Percentiles rank a stretch among this genome's conserved stretches.
These are phyloP conservation scores for Nemania diffusa DNA, from an alignment of 2,329 filamentous ascomycete species.

Conservation along the genomic window DNA sequence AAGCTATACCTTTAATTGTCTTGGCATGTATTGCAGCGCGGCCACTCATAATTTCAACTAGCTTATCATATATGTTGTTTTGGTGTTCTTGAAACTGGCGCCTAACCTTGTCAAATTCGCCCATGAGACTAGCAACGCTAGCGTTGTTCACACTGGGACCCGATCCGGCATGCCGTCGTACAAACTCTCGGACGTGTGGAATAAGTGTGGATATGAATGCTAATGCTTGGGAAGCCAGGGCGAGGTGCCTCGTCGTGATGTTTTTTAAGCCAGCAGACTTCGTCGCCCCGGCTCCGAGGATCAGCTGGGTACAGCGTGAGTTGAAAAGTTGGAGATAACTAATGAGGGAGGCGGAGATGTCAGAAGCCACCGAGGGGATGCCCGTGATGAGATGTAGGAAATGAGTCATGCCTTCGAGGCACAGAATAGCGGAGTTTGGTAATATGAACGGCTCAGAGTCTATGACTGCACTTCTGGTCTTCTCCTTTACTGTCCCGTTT, in stretches of 20 bases:
- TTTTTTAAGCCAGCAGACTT: slow-evolving; percentile 90
- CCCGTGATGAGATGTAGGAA: slow-evolving; percentile 85
- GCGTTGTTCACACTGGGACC: slow-evolving; percentile 55
- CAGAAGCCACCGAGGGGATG: slow-evolving; percentile 88
- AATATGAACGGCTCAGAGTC: slow-evolving; percentile 88
- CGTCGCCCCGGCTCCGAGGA: slow-evolving; percentile 92
- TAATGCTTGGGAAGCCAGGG: slow-evolving; percentile 87
- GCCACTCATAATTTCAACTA: slow-evolving; percentile 90
- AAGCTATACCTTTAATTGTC: slow-evolving; percentile 78
- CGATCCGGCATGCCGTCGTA: slow-evolving; percentile 76
- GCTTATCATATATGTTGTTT: slow-evolving; percentile 88
- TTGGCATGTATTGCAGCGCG: slow-evolving; percentile 79
- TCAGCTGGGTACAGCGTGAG: slow-evolving; percentile 93
- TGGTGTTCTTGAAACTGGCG: slow-evolving; percentile 89
- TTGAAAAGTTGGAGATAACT: slow-evolving; percentile 95
- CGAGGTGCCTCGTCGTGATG: slow-evolving; percentile 95
- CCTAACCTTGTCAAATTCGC: slow-evolving; percentile 89
- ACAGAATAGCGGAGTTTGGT: slow-evolving; percentile 82
- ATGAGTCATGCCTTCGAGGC: slow-evolving; percentile 81
- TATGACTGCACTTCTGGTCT: slow-evolving; percentile 77
- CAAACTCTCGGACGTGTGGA: slow-evolving; percentile 90
- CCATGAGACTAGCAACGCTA: slow-evolving; percentile 70
- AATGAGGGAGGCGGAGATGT: slow-evolving; percentile 81
- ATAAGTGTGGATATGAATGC: slow-evolving; percentile 88
- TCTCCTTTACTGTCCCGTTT: slow-evolving; percentile 68